Evolutionary conservation across 2,329 filamentous ascomycete genomes (phyloP), one percentile per base, ranked within the genome.

Genomic region (Penicillium sp.): DNA sequence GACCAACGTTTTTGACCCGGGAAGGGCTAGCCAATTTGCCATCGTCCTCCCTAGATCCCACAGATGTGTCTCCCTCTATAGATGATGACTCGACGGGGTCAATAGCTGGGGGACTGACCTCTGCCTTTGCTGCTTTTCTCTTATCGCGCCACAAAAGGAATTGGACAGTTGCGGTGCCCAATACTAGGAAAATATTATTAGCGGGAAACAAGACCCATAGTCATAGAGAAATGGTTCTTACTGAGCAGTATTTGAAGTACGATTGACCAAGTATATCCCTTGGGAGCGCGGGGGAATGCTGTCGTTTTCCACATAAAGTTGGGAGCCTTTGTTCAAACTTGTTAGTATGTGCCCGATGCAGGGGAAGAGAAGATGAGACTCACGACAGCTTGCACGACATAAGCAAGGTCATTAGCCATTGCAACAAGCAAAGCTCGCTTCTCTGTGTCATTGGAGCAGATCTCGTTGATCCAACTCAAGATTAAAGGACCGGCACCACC

Each of bases 251-350:
- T 38, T 45, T 74, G 69, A 5, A 76, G 54, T 0, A 73, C 59
- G 18, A 75, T 71, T 1, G 65, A 70, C 69, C 69, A 77, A 0
- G 67, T 60, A 50, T 76, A 76, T 5, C 75, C 75, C 29, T 72
- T 73, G 14, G 56, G 63, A 1, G 74, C 74, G 1, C 65, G 66
- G 1, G 75, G 75, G 32, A 75, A 77, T 5, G 70, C 71, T 0
- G 70, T 72, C 1, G 74, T 76, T 50, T 76, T 76, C 75, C 74
- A 77, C 2, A 77, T 70, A 46, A 77, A 76, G 48, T 76, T 76
- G 0, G 74, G 74, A 1, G 66, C 65, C 64, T 66, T 31, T 6
- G 7, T 20, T 7, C 22, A 18, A 11, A 2, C 4, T 8, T 4
- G 8, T 55, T 32, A 57, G 44, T 24, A 14, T 14, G 5, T 6